Base-by-base conservation (phyloP, 2,329 filamentous ascomycete genomes). In the Arthroderma uncinatum region DNA sequence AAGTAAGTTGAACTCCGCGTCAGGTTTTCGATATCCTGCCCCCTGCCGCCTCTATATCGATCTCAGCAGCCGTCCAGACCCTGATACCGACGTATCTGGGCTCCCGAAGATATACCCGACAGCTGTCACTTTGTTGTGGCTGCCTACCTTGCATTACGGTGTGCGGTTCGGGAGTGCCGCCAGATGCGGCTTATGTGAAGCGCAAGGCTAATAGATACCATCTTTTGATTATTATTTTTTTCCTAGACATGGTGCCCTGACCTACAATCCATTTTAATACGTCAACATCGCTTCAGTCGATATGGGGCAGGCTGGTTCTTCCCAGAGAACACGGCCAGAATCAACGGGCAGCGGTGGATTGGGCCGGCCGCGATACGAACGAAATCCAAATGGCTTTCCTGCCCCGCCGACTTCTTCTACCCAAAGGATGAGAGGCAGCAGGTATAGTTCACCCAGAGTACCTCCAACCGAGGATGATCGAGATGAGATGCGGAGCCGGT, bases 271-370 rank as follows among this genome's bases (percentile, higher is more conserved):
- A 30, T 25, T 25, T 9, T 12, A 12, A 34, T 50, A 50, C 33
- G n/a, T 25, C 47, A 23, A 19, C 19, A n/a, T 16, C 47, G 34
- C n/a, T 19, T 25, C 12, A 30, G 47, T n/a, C 33, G 36, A 37
- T 40, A 60, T 60, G 59, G 59, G 59, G 21, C 59, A 60, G 54
- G 54, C 56, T 19, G 56, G 50, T 19, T 60, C 59, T 47, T 54
- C 59, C 30, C 56, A 58, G 36, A 25, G 52, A 54, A 28, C 21
- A 23, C n/a, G 33, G 9, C 33, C 52, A 33, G 52, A 34, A 40
- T 14, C 33, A 28, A 25, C 33, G 19, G 39, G 19, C 33, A 25
- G 25, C 34, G 19, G 33, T 7, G n/a, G n/a, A 44, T 16, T n/a
- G n/a, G 21, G 16, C 6, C 33, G 23, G 19, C 33, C 33, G 10